A percentile compares a stretch with the other conserved stretches of the same genome.
Conservation (phyloP, 176 grass and related monocot species). For the Aegilops bicornis region DNA sequence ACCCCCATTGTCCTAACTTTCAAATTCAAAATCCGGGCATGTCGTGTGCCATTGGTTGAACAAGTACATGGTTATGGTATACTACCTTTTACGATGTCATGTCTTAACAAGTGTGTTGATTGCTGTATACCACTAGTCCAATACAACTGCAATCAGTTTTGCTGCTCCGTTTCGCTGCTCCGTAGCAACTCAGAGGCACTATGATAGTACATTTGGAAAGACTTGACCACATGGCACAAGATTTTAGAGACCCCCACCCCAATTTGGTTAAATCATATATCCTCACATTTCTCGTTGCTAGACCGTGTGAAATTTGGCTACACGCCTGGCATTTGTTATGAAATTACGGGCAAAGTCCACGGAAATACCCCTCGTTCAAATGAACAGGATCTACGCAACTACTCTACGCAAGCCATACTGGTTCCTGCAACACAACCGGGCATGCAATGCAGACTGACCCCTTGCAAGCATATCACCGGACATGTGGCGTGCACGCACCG, state of each 20-base stretch:
- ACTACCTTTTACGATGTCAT: no score
- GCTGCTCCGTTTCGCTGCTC: no score
- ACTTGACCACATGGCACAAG: neutral
- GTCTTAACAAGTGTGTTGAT: no score
- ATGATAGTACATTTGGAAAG: neutral
- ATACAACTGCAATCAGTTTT: no score
- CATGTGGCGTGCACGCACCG: neutral
- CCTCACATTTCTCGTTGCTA: neutral
- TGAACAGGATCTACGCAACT: neutral
- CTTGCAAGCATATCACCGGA: constrained; percentile 4
- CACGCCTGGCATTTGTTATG: neutral
- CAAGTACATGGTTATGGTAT: no score
- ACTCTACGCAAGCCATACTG: neutral
- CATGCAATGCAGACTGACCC: neutral
- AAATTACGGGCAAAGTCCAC: neutral
- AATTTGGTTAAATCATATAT: neutral
- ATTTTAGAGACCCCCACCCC: neutral
- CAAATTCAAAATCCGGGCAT: no score
- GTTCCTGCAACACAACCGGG: neutral
- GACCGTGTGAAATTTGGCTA: neutral
- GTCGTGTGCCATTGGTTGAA: no score
- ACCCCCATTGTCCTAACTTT: no score
- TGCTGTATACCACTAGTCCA: no score
- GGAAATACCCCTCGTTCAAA: neutral
- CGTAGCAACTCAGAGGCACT: no score